phyloP scores from a whole-genome alignment of 2,329 filamentous ascomycete species.

The Paradendryphiella salina region DNA sequence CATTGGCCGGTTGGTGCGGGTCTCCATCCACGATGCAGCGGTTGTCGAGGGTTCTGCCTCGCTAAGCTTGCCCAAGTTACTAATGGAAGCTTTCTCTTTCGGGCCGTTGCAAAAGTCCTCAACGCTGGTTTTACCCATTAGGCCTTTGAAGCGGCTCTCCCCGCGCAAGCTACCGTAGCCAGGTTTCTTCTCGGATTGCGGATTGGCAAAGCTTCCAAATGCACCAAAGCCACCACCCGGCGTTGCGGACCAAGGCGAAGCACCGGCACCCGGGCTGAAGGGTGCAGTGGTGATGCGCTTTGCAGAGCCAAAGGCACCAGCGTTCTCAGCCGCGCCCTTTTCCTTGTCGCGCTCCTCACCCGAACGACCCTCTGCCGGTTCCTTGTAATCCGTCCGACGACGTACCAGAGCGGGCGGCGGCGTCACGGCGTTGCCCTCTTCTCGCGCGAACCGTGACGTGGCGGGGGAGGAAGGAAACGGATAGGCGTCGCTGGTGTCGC shows the following conservation, averaged over 20 bases:
- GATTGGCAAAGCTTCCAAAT: slow-evolving; percentile 83
- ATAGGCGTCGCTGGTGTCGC: slow-evolving; percentile 78
- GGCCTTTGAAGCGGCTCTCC: slow-evolving; percentile 82
- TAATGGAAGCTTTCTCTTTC: slow-evolving; percentile 60
- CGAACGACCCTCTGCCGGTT: slow-evolving; percentile 48
- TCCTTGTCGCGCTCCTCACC: slow-evolving; percentile 58
- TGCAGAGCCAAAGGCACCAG: slow-evolving; percentile 56
- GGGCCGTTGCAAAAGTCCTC: slow-evolving; percentile 62
- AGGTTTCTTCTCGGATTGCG: slow-evolving; percentile 67
- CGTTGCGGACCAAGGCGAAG: slow-evolving; percentile 63
- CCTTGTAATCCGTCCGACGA: slow-evolving; percentile 65
- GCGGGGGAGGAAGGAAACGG: slow-evolving; percentile 64
- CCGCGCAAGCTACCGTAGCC: slow-evolving; percentile 68
- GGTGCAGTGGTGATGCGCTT: slow-evolving; percentile 62
- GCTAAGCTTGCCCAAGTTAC: slow-evolving; percentile 57
- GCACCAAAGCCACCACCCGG: slow-evolving; percentile 70
- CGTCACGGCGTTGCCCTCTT: slow-evolving; percentile 64
- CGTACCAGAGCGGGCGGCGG: slow-evolving; percentile 64
- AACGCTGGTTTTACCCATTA: slow-evolving; percentile 75
- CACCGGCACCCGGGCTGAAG: slow-evolving; percentile 54
- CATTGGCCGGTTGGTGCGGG: slow-evolving; percentile 51
- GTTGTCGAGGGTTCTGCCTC: slow-evolving; percentile 55
- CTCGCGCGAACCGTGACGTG: slow-evolving; percentile 62
- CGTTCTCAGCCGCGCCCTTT: slow-evolving; percentile 48
- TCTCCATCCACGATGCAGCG: slow-evolving; percentile 57